Conservation (phyloP, 2,329 filamentous ascomycete genomes). For the Cladosporium sphaerospermum region DNA sequence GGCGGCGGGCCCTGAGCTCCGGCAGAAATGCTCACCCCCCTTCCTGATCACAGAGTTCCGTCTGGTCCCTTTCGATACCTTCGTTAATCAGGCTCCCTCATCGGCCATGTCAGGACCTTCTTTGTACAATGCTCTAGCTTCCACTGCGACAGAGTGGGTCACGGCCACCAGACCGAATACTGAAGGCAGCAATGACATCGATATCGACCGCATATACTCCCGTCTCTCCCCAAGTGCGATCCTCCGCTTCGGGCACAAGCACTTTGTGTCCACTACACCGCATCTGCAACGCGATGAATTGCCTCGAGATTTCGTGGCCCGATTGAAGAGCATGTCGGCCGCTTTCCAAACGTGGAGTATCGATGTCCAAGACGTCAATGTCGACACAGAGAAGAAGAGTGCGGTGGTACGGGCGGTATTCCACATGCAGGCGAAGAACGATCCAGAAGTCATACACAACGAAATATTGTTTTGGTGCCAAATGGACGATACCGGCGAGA, state of each 20-base stretch:
- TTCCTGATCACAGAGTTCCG: neutral
- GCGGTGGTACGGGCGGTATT: conserved; percentile 23
- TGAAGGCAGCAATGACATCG: conserved; percentile 16
- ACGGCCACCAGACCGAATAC: conserved; percentile 13
- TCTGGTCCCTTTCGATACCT: neutral
- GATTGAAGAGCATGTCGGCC: conserved; percentile 21
- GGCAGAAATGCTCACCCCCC: too few relatives aligned
- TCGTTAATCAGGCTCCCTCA: neutral
- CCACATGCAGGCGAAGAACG: conserved; percentile 22
- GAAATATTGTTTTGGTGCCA: conserved; percentile 31
- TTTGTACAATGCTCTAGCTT: conserved; percentile 14
- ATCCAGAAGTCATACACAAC: conserved; percentile 22
- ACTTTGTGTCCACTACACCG: conserved; percentile 22
- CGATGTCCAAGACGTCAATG: conserved; percentile 18
- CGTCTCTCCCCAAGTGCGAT: conserved; percentile 17
- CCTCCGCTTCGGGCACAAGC: conserved; percentile 29
- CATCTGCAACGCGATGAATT: conserved; percentile 18
- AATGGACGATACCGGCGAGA: conserved; percentile 22
- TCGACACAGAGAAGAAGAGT: conserved; percentile 24
- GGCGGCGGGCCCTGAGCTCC: too few relatives aligned
- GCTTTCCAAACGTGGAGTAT: conserved; percentile 22
- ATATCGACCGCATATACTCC: conserved; percentile 18
- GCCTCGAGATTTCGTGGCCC: conserved; percentile 21
- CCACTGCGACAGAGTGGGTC: conserved; percentile 17
- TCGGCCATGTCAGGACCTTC: conserved; percentile 2